Evolutionary conservation across 306 rosid species (phyloP).

Genomic region (Potentilla sterilis): DNA sequence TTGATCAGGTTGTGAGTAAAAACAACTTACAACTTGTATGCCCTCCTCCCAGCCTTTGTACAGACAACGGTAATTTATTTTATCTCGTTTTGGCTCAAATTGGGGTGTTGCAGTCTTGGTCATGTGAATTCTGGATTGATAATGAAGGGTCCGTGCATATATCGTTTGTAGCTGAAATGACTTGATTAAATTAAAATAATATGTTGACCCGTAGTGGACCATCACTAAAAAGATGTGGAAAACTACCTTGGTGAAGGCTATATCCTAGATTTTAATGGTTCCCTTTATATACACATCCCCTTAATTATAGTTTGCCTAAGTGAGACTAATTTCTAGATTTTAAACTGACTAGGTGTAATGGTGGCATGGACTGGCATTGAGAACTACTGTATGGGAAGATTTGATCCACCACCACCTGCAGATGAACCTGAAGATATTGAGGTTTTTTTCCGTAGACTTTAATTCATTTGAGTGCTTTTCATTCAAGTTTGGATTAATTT

Average conservation of each 20-base stretch:
- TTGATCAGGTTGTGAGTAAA: conserved; percentile 65
- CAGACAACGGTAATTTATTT: conserved; percentile 77
- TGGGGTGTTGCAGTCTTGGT: conserved; percentile 1
- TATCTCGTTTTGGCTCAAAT: conserved; percentile 17
- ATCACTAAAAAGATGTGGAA: background rate
- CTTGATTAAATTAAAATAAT: background rate
- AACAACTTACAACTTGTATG: conserved; percentile 69
- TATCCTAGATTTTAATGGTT: background rate
- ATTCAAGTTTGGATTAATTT: background rate
- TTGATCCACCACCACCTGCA: conserved; percentile 89
- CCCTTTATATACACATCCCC: background rate
- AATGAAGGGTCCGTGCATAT: background rate
- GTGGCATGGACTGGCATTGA: conserved; percentile 99
- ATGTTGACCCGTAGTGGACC: background rate
- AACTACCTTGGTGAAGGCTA: background rate
- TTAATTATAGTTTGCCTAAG: background rate
- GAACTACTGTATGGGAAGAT: conserved; percentile 80
- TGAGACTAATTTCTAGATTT: conserved; percentile 4
- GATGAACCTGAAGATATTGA: conserved; percentile 77
- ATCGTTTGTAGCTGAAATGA: background rate
- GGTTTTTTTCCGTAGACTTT: conserved; percentile 43
- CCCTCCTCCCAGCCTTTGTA: conserved; percentile 95
- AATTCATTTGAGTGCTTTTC: background rate
- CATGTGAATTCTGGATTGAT: conserved; percentile 6
- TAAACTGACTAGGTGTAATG: conserved; percentile 72